A percentile compares a stretch with the other conserved stretches of the same genome.
phyloP scores from a whole-genome alignment of 1,284 basidiomycete species.

The Taiwanofungus camphoratus region DNA sequence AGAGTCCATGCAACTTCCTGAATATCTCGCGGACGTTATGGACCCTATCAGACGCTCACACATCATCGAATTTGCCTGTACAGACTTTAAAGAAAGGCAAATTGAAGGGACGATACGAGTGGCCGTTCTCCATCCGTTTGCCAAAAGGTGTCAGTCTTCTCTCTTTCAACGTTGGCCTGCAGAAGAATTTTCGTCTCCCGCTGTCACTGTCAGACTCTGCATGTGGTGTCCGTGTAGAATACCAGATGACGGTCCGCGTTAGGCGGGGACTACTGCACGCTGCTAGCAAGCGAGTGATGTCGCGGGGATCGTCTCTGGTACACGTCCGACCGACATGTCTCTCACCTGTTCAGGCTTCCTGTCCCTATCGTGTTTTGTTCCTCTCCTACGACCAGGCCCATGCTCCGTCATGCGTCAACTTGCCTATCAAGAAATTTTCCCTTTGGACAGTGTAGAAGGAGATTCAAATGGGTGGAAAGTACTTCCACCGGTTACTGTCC shows the following conservation, averaged over 20 bases:
- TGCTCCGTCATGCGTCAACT: slow-evolving; percentile 43
- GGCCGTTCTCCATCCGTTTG: slow-evolving; percentile 41
- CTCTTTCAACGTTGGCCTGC: slow-evolving; percentile 5
- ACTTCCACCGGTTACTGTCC: slow-evolving; percentile 30
- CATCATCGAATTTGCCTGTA: neutral
- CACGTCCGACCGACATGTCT: neutral
- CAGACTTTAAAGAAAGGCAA: slow-evolving; percentile 30
- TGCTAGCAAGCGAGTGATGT: slow-evolving; percentile 19
- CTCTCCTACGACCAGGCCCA: slow-evolving; percentile 33
- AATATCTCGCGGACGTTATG: slow-evolving; percentile 27
- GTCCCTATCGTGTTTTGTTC: slow-evolving; percentile 35
- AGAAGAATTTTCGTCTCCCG: slow-evolving; percentile 33
- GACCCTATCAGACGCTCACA: slow-evolving; percentile 8
- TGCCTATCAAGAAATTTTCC: slow-evolving; percentile 37
- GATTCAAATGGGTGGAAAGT: slow-evolving; percentile 47
- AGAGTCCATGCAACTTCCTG: slow-evolving; percentile 29
- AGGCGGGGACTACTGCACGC: slow-evolving; percentile 36
- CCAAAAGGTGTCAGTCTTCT: slow-evolving; percentile 33
- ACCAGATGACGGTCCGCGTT: slow-evolving; percentile 41
- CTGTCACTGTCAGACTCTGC: slow-evolving; percentile 43
- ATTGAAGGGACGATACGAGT: slow-evolving; percentile 37
- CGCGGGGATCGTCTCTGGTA: neutral
- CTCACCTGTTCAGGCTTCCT: slow-evolving; percentile 13
- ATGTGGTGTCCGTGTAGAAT: slow-evolving; percentile 43
- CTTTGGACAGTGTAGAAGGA: slow-evolving; percentile 37